Evolutionary conservation across 352 stramenopile species (phyloP), one percentile per base, ranked within the genome.

Genomic region (Aphanomyces astaci): DNA sequence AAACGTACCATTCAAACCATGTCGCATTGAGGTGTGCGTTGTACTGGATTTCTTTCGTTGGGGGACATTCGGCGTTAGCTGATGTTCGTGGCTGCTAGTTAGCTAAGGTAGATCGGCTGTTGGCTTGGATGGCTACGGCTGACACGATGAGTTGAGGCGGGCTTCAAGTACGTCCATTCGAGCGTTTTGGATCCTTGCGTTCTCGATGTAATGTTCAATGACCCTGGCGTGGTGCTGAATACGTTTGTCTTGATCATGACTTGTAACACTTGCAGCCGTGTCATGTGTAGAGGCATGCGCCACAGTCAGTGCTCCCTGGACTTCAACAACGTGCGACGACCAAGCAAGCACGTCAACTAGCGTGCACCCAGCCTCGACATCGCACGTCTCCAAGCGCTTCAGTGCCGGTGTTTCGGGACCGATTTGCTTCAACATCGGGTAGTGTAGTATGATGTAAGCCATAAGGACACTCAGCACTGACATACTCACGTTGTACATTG

Each of bases 1-100:
- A 65, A 17, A 70, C 71, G 31, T 70, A 78, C 70, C 73, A 72
- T 17, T 66, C 71, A 43, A 71, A 71, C 71, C 66, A 76, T 25
- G 70, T 33, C 2, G 63, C 17, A 15, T 49, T 49, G 1, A 49
- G 15, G n/a, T n/a, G n/a, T n/a, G n/a, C n/a, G n/a, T n/a, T n/a
- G n/a, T n/a, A n/a, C n/a, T n/a, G n/a, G n/a, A n/a, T n/a, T n/a
- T n/a, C n/a, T n/a, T n/a, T n/a, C n/a, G n/a, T n/a, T n/a, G n/a
- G 17, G 40, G 40, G 1, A 49, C 40, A 49, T 15, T 49, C 40
- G 40, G 22, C 15, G 40, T n/a, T 49, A n/a, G 40, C 40, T n/a
- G 40, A n/a, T n/a, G 40, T 15, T n/a, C 17, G 15, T 49, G 17
- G 40, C 15, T 49, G 40, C 15, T 1, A 49, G 17, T n/a, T n/a